Percentiles rank a stretch among this genome's conserved stretches.
Evolutionary conservation across 192 early-diverging fungal species (phyloP).

Genomic region (Coemansia sp.): DNA sequence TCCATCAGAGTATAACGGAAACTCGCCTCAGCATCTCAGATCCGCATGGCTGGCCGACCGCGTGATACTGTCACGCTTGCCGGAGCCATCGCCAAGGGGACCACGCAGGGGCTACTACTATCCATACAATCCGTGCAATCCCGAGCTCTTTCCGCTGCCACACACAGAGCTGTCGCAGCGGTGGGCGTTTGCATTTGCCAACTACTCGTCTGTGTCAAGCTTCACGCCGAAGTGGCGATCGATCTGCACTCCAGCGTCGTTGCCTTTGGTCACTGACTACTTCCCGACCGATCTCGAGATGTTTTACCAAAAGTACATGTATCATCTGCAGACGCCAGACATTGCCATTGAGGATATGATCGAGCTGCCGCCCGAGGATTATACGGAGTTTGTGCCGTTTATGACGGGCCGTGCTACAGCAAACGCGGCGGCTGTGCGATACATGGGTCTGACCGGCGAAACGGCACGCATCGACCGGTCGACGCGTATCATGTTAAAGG

Average conservation of each 20-base stretch:
- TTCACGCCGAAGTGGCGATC: slow-evolving; percentile 84
- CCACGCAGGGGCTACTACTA: slow-evolving; percentile 14
- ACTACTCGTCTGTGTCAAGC: slow-evolving; percentile 56
- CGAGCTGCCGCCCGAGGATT: slow-evolving; percentile 21
- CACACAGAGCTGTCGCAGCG: slow-evolving; percentile 70
- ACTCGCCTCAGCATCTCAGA: slow-evolving; percentile 27
- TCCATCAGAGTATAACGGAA: slow-evolving; percentile 19
- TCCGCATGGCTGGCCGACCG: slow-evolving; percentile 20
- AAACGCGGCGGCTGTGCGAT: neutral
- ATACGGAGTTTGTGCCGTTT: slow-evolving; percentile 39
- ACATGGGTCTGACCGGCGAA: neutral
- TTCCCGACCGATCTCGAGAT: slow-evolving; percentile 65
- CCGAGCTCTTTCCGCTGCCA: slow-evolving; percentile 56
- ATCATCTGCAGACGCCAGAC: slow-evolving; percentile 40
- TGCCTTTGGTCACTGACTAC: slow-evolving; percentile 91
- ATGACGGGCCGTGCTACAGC: slow-evolving; percentile 15
- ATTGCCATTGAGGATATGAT: slow-evolving; percentile 18
- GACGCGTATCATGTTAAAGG: slow-evolving; percentile 68
- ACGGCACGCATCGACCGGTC: slow-evolving; percentile 24
- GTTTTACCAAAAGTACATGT: slow-evolving; percentile 72
- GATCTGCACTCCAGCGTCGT: slow-evolving; percentile 86
- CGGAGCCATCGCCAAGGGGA: slow-evolving; percentile 1
- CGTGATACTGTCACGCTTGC: slow-evolving; percentile 10
- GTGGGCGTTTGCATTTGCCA: slow-evolving; percentile 90
- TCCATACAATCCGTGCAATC: slow-evolving; percentile 76